Evolutionary conservation across 1,284 basidiomycete genomes (phyloP), one percentile per base, ranked within the genome.

Genomic region (Microbotryum lychnidis-dioicae): DNA sequence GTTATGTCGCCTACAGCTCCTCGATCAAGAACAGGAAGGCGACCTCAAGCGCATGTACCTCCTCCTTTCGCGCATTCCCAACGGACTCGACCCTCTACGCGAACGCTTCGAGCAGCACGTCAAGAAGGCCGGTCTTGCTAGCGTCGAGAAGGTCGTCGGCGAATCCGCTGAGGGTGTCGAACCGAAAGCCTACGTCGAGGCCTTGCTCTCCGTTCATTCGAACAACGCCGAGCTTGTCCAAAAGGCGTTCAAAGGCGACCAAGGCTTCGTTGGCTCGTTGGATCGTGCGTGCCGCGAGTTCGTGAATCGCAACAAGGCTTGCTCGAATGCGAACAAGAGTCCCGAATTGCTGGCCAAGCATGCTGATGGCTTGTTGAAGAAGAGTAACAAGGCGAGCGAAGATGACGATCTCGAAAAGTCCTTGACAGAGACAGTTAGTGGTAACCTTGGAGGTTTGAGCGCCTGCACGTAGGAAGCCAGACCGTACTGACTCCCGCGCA

Each of bases 31-130:
- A 74, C 87, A 93, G 76, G 87, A 89, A 69, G 88, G 91, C 76
- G 96, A 99, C 75, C 79, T 97, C 45, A 87, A 90, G 68, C 83
- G 94, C 55, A 96, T 97, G 91, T 98, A 97, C 80, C 83, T 87
- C 7, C 82, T 98, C 10, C 81, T 98, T 6, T 85, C 87, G 14
- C 87, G 92, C 49, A 93, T 97, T 52, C 83, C 84, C 2, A 87
- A 91, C 69, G 94, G 92, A 49, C 80, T 98, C 50, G 91, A 97
- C 73, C 92, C 92, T 3, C 77, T 97, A 65, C 84, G 92, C 71
- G 88, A 87, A 79, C 86, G 86, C 73, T 98, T 98, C 75, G 94
- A 97, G 77, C 84, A 84, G 64, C 91, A 97, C 73, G 92, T 97
- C 75, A 97, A 96, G 81, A 83, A 84, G 64, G 85, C 88, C 8